These are phyloP conservation scores for Rostrohypoxylon terebratum DNA, from an alignment of 495 filamentous ascomycete species.

Conservation along the genomic window DNA sequence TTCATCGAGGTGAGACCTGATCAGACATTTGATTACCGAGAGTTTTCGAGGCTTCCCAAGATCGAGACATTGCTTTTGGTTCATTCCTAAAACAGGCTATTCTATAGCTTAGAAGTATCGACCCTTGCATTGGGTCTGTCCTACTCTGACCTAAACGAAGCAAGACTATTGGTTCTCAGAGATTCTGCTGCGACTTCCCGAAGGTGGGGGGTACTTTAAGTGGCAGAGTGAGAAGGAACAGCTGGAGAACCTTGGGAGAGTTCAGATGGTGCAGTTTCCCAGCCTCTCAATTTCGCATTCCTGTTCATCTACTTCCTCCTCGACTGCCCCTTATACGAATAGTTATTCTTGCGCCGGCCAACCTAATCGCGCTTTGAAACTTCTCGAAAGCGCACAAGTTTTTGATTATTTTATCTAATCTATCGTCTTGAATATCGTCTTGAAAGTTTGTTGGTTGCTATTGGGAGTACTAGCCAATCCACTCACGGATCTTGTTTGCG, in stretches of 20 bases:
- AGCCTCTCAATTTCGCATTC: constrained; percentile 58
- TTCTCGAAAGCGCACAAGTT: constrained; percentile 9
- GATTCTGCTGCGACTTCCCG: constrained; percentile 43
- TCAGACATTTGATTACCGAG: constrained; percentile 4
- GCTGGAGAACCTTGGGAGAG: constrained; percentile 11
- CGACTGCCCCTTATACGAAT: constrained; percentile 3
- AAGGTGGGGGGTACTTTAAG: constrained; percentile 43
- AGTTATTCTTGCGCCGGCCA: neutral
- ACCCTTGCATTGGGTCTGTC: constrained; percentile 47
- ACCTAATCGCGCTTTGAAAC: constrained; percentile 19
- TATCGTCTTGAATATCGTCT: constrained; percentile 4
- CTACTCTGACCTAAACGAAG: constrained; percentile 34
- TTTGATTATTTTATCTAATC: neutral
- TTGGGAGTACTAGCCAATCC: neutral
- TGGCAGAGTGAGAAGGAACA: constrained; percentile 27
- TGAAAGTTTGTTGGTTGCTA: neutral
- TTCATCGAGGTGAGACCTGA: neutral
- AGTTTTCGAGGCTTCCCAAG: neutral
- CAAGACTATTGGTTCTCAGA: constrained; percentile 26
- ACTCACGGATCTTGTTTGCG: constrained; percentile 11
- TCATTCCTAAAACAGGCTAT: constrained; percentile 44
- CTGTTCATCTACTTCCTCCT: constrained; percentile 32
- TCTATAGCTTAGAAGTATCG: constrained; percentile 39
- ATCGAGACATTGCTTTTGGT: neutral
- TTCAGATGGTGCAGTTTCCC: constrained; percentile 48